Base-by-base conservation (phyloP, 108 stramenopile species). In the Discostella stelligeroides region DNA sequence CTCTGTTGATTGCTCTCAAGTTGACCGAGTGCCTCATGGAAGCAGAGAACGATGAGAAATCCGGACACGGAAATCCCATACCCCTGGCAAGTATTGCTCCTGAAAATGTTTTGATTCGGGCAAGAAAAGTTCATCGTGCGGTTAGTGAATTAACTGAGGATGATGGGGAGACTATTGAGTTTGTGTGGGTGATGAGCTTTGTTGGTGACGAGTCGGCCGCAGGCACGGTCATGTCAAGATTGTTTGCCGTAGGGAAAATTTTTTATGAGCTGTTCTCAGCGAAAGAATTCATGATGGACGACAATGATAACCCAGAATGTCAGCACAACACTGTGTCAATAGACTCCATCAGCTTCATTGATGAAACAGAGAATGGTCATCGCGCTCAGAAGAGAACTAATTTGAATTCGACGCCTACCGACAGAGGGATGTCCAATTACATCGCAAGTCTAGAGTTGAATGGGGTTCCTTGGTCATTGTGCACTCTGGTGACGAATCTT, bases 11-110 rank as follows among this genome's bases (percentile, higher is more conserved):
- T n/a, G n/a, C n/a, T n/a, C n/a, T n/a, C n/a, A n/a, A n/a, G n/a
- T n/a, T n/a, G 40, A 63, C 61, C 0, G 62, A 72, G 27, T 63
- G 13, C 54, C 40, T 72, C 39, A 43, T 63, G 0, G 50, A 72
- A 20, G 28, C 29, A 47, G 56, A 46, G 17, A 24, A 41, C 2
- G 24, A 8, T 17, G 55, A n/a, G 4, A n/a, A 45, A 17, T 21
- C 24, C 21, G 24, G 17, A 40, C 10, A 12, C 12, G 23, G 37
- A n/a, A n/a, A n/a, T n/a, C n/a, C n/a, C n/a, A n/a, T n/a, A n/a
- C n/a, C n/a, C n/a, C n/a, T n/a, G n/a, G n/a, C n/a, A n/a, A n/a
- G n/a, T n/a, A n/a, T n/a, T n/a, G n/a, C n/a, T n/a, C n/a, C n/a
- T n/a, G n/a, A n/a, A n/a, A n/a, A n/a, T n/a, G n/a, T n/a, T n/a